phyloP scores from a whole-genome alignment of 2,329 filamentous ascomycete genomes.

The Myriosclerotinia curreyana region DNA sequence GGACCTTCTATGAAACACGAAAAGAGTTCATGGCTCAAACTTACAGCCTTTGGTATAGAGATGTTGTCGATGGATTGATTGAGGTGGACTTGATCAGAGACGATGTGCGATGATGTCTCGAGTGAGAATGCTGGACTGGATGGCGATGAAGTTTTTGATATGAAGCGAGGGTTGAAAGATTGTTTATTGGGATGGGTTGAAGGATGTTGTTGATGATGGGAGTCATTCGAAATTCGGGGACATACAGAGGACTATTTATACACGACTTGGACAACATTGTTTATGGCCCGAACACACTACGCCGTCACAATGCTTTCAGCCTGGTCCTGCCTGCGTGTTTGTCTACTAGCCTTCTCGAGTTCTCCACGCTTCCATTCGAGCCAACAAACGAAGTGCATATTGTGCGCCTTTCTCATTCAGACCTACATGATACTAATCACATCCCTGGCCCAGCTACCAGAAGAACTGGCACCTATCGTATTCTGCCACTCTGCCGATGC shows the following conservation, averaged over 20 bases:
- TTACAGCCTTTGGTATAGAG: constrained; percentile 30
- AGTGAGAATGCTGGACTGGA: constrained; percentile 14
- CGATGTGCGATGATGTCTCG: constrained; percentile 7
- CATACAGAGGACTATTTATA: constrained; percentile 34
- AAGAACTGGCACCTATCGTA: constrained; percentile 22
- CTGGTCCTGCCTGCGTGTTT: constrained; percentile 18
- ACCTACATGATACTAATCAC: constrained; percentile 21
- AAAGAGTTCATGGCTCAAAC: constrained; percentile 21
- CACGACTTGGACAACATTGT: constrained; percentile 17
- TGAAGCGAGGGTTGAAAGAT: constrained; percentile 23
- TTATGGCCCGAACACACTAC: constrained; percentile 20
- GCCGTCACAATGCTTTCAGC: constrained; percentile 22
- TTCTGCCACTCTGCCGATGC: constrained; percentile 18
- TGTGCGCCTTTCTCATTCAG: constrained; percentile 27
- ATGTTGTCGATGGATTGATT: constrained; percentile 17
- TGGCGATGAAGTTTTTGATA: constrained; percentile 27
- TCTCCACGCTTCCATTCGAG: constrained; percentile 25
- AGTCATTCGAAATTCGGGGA: constrained; percentile 20
- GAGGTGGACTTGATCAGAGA: constrained; percentile 1
- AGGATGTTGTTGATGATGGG: constrained; percentile 30
- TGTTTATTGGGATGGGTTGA: constrained; percentile 27
- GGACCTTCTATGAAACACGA: constrained; percentile 28
- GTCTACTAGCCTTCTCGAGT: constrained; percentile 17
- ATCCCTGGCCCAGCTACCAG: constrained; percentile 15
- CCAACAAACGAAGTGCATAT: constrained; percentile 34